Percentiles rank a stretch among this genome's conserved stretches.
phyloP scores from a whole-genome alignment of 345 rosid species.

The Brassica juncea region DNA sequence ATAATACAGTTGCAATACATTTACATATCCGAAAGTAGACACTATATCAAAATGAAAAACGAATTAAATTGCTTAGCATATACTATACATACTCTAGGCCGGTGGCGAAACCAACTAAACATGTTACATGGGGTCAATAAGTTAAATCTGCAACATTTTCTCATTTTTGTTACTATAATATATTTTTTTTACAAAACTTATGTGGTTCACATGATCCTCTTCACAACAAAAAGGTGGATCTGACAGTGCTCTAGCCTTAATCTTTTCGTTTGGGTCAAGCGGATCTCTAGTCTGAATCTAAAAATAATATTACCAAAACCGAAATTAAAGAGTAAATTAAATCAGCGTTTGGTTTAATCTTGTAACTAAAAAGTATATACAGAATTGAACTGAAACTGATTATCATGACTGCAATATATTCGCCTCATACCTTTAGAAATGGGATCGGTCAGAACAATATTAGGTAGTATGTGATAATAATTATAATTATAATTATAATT shows the following conservation, averaged over 20 bases:
- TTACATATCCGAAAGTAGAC: not conserved
- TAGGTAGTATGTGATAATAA: conserved; percentile 1
- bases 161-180: no score
- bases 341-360: not conserved
- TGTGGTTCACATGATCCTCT: no score
- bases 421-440: not conserved
- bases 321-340: not conserved
- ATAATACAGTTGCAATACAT: not conserved
- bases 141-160: no score
- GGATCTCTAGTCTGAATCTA: no score
- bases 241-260: not conserved
- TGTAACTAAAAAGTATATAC: no score
- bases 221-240: no score
- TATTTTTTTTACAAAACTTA: no score
- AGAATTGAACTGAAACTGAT: no score
- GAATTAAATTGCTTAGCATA: not conserved
- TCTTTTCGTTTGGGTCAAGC: not conserved
- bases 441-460: not conserved
- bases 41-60: not conserved
- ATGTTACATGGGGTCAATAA: no score
- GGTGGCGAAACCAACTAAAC: no score
- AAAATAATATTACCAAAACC: no score
- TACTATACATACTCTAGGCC: no score
- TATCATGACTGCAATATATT: not conserved
- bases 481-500: not conserved